Base-by-base conservation (phyloP, 257 asterid species). In the Cinchona pubescens region DNA sequence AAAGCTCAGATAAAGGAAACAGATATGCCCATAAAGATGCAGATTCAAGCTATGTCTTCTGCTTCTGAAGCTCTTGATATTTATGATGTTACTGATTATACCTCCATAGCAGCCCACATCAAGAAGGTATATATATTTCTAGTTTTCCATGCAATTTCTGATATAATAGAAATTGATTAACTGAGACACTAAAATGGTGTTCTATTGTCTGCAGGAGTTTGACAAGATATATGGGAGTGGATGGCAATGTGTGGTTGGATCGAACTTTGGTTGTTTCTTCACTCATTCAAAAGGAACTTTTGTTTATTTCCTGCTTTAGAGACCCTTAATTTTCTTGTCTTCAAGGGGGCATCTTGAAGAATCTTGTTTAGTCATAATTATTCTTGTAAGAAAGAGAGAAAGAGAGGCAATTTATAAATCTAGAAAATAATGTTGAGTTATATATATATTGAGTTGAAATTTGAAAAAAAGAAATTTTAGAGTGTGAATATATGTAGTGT, bases 241-340 rank as follows among this genome's bases (percentile, higher is more conserved):
- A 69, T 90, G 97, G 97, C 97, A 89, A 84, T 90, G 96, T 71
- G 96, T 92, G 79, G 97, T 90, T 81, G 97, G 97, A 65, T 86
- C 94, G 60, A 86, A 90, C 85, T 92, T 92, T 79, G 96, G 97
- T 34, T 90, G 96, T 76, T 92, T 89, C 63, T 92, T 92, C 89
- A 90, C 96, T 7, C 97, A 90, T 69, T 74, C 78, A 5, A 85
- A 84, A 85, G 96, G 96, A 84, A 83, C 89, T 77, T 92, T 90
- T 87, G 88, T 90, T 75, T 90, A 92, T 77, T 92, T 92, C n/a
- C n/a, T 83, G 88, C 96, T 51, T 75, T 92, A 53, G 96, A 90
- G 82, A 84, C 94, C 14, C 90, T 92, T 40, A 89, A 89, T 84
- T 92, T 92, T 76, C 96, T 92, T 77, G 89, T 92, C 86, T 90